Evolutionary conservation across 2,329 filamentous ascomycete genomes (phyloP), one percentile per base, ranked within the genome.

Genomic region (Fusarium dlaminii): DNA sequence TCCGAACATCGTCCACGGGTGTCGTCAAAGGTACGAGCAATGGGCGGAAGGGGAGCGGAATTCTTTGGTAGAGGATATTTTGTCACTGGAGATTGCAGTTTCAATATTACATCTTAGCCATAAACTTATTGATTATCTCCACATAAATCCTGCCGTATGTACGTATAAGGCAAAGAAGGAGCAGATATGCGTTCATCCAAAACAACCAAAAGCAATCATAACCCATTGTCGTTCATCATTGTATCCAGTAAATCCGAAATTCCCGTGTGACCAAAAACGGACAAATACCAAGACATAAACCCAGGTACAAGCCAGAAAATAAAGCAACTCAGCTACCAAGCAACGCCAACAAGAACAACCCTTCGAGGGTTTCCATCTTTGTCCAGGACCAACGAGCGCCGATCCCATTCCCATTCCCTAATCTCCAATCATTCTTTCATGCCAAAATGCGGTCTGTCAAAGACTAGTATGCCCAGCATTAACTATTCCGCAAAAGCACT

Each of bases 291-390:
- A 51, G n/a, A 42, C 45, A 59, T 34, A 46, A 58, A 40, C 34
- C 45, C 45, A 27, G 29, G n/a, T 20, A 42, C 43, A 48, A 37
- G 58, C 60, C 45, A 60, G 36, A 58, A 40, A 39, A 34, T 27
- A 37, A 60, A 34, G 30, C 52, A 34, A 27, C 18, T 48, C 40
- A 27, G 48, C 42, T 54, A 32, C 48, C 57, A 29, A 45, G 45
- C 30, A 73, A 75, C 72, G 72, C 72, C 72, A 54, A 51, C 51
- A 60, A 66, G 30, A 43, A 40, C 62, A 51, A 48, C 46, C 64
- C 37, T n/a, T 37, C 49, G 22, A 32, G 32, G 27, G 18, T 66
- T 40, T 70, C 37, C 60, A 34, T 34, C 59, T 37, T 51, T 51
- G 24, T 34, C 27, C 27, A 17, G 46, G 54, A 13, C 37, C n/a